A percentile compares a stretch with the other conserved stretches of the same genome.
phyloP scores from a whole-genome alignment of 345 rosid genomes.

The Populus alba region DNA sequence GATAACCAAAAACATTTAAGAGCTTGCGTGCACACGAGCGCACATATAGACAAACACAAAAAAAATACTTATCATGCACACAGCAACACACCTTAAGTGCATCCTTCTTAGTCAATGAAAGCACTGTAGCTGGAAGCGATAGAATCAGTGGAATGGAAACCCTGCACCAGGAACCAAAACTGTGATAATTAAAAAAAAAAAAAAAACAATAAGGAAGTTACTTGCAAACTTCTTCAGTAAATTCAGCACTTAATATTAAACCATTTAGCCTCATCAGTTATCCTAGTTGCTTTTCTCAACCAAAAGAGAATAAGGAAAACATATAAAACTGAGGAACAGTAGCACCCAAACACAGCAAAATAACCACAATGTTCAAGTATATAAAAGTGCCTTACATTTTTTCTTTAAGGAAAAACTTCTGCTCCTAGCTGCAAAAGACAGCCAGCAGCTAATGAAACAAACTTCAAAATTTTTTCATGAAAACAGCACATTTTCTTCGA shows the following conservation, averaged over 20 bases:
- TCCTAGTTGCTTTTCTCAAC: neutral
- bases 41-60: neutral
- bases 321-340: neutral
- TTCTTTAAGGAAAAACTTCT: neutral
- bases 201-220: neutral
- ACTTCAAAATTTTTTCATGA: neutral
- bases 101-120: constrained; percentile 77
- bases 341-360: neutral
- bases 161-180: constrained; percentile 42
- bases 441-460: neutral
- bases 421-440: neutral
- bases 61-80: neutral
- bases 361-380: neutral
- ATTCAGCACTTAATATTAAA: neutral
- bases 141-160: constrained; percentile 77
- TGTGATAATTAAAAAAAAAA: neutral
- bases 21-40: neutral
- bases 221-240: neutral
- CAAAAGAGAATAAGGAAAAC: neutral
- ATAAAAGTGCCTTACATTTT: neutral
- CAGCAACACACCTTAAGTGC: constrained; percentile 53
- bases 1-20: neutral
- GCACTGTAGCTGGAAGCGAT: constrained; percentile 75
- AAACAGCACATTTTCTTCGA: neutral
- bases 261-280: neutral